phyloP scores from a whole-genome alignment of 495 filamentous ascomycete genomes.

The Pseudomonodictys pantanalensis region DNA sequence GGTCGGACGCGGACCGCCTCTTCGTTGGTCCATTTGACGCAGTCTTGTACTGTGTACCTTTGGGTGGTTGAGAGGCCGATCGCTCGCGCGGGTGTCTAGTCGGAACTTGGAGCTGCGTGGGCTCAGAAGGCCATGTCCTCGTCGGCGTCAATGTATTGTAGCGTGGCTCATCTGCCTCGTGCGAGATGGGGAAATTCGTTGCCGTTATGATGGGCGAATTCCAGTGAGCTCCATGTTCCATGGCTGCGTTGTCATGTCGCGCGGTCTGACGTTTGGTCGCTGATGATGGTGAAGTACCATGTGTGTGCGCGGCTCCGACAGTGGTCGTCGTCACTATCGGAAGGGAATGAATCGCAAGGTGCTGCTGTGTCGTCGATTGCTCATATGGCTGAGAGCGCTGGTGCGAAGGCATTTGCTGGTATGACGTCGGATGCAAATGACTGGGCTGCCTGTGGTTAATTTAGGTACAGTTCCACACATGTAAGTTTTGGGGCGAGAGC shows the following conservation, averaged over 20 bases:
- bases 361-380: neutral
- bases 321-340: too few relatives aligned
- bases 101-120: neutral
- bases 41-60: neutral
- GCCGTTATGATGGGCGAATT: too few relatives aligned
- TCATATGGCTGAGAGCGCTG: slow-evolving; percentile 13
- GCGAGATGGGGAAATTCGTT: too few relatives aligned
- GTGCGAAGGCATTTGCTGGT: neutral
- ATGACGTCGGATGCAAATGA: neutral
- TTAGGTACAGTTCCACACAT: slow-evolving; percentile 3
- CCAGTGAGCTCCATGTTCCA: too few relatives aligned
- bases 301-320: too few relatives aligned
- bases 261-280: too few relatives aligned
- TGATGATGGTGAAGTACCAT: too few relatives aligned
- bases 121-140: too few relatives aligned
- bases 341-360: neutral
- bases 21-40: neutral
- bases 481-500: neutral
- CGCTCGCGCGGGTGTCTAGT: neutral
- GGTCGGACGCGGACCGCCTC: neutral
- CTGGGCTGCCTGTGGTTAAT: too few relatives aligned
- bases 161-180: too few relatives aligned
- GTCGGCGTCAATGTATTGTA: too few relatives aligned
- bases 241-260: too few relatives aligned
- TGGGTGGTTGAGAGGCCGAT: neutral